Conservation (phyloP, 2,329 filamentous ascomycete genomes). For the Phoma sp. region DNA sequence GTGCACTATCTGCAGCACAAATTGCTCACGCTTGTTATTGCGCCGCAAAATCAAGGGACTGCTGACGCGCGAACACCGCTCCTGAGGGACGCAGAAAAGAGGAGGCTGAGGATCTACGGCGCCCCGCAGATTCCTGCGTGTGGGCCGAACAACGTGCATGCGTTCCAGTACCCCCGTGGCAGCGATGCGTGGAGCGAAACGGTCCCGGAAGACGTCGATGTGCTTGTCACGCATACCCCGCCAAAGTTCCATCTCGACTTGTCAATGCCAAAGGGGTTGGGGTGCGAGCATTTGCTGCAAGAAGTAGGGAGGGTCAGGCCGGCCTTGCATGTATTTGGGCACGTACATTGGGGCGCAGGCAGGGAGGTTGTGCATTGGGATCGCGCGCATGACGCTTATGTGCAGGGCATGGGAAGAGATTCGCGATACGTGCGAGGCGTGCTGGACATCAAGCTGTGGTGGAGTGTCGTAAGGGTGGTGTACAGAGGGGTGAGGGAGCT, state of each 20-base stretch:
- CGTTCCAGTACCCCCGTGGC: conserved; percentile 74
- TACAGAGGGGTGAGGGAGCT: conserved; percentile 61
- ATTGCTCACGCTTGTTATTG: conserved; percentile 64
- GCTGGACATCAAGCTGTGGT: conserved; percentile 54
- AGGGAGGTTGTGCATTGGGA: conserved; percentile 76
- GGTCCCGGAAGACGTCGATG: conserved; percentile 74
- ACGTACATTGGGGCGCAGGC: conserved; percentile 79
- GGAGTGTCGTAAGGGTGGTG: conserved; percentile 58
- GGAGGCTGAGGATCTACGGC: conserved; percentile 76
- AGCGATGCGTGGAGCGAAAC: conserved; percentile 74
- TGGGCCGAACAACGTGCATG: conserved; percentile 70
- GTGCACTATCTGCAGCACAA: conserved; percentile 79
- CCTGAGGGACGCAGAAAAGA: conserved; percentile 33
- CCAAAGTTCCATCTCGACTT: conserved; percentile 73
- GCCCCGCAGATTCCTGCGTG: conserved; percentile 79
- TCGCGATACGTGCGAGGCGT: conserved; percentile 47
- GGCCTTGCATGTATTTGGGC: conserved; percentile 80
- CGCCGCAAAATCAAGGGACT: conserved; percentile 2
- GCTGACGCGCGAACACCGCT: conserved; percentile 24
- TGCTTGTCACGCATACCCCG: conserved; percentile 82
- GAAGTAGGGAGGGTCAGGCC: conserved; percentile 79
- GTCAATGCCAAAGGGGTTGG: conserved; percentile 64
- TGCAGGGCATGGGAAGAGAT: conserved; percentile 61
- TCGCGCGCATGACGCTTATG: conserved; percentile 72
- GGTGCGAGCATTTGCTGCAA: conserved; percentile 71